These are phyloP conservation scores for Aspergillus jensenii DNA, from an alignment of 2,329 filamentous ascomycete genomes.

Conservation along the genomic window DNA sequence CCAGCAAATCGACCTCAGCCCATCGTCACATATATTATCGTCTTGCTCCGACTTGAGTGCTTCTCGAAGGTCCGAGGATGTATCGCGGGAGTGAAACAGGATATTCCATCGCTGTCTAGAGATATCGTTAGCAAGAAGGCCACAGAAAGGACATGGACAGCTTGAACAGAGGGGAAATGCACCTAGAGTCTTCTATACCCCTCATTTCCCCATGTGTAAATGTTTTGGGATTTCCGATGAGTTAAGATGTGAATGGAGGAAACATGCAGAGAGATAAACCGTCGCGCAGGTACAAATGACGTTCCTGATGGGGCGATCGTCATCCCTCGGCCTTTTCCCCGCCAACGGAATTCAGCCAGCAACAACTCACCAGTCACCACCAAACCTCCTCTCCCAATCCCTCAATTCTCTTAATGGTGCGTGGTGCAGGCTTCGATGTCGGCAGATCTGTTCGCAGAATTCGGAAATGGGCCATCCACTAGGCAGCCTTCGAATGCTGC, in stretches of 20 bases:
- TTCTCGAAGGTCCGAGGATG: conserved; percentile 61
- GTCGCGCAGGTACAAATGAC: not conserved
- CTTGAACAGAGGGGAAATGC: conserved; percentile 2
- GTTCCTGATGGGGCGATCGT: not conserved
- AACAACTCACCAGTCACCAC: not conserved
- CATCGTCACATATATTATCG: conserved; percentile 65
- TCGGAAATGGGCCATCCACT: conserved; percentile 34
- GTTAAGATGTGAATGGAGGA: not conserved
- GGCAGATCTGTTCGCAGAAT: conserved; percentile 55
- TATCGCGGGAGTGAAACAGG: conserved; percentile 56
- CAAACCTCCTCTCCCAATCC: not conserved
- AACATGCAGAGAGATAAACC: not conserved
- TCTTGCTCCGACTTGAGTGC: conserved; percentile 62
- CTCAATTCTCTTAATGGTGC: not conserved
- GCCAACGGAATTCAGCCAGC: not conserved
- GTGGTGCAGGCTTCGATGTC: conserved; percentile 43
- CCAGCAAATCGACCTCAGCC: conserved; percentile 87
- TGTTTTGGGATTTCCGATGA: not conserved
- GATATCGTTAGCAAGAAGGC: conserved; percentile 2
- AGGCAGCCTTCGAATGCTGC: conserved; percentile 15
- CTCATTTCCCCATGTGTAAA: conserved; percentile 46
- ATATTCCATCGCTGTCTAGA: conserved; percentile 66
- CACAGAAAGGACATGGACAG: not conserved
- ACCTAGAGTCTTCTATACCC: conserved; percentile 57
- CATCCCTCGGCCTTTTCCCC: not conserved